These are phyloP conservation scores for Aspergillus indologenus DNA, from an alignment of 495 filamentous ascomycete genomes.

Conservation along the genomic window DNA sequence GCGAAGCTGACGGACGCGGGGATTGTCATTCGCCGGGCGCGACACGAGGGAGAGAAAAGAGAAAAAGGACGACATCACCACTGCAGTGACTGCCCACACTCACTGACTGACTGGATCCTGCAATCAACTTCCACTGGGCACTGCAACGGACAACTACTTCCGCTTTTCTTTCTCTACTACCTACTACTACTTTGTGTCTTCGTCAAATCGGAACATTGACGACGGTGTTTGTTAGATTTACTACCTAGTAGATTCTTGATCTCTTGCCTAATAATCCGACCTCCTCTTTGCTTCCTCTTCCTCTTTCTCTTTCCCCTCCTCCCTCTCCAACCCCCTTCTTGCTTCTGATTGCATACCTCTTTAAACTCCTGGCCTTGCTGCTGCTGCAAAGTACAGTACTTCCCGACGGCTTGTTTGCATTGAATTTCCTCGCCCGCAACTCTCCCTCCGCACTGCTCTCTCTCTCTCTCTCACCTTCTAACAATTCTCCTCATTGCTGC, in stretches of 20 bases:
- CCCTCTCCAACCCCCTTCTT: neutral
- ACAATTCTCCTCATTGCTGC: neutral
- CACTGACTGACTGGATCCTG: no score
- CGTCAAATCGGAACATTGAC: no score
- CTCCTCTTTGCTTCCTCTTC: neutral
- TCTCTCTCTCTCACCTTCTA: constrained; percentile 2
- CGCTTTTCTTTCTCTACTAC: neutral
- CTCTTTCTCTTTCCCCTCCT: neutral
- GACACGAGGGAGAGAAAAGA: constrained; percentile 12
- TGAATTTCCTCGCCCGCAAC: neutral
- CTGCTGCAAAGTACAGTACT: neutral
- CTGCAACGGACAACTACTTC: neutral
- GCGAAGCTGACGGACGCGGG: constrained; percentile 8
- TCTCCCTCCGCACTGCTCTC: constrained; percentile 1
- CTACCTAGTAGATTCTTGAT: no score
- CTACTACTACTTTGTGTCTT: neutral
- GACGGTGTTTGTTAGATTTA: no score
- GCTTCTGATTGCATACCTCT: neutral
- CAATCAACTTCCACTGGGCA: no score
- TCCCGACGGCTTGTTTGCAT: neutral
- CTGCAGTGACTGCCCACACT: neutral
- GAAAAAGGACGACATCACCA: constrained; percentile 16
- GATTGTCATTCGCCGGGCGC: constrained; percentile 14
- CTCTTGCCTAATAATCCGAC: neutral
- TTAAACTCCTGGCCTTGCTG: neutral